Evolutionary conservation across 202 grass and related monocot species (phyloP), one percentile per base, ranked within the genome.

Genomic region (Brachypodium distachyon): DNA sequence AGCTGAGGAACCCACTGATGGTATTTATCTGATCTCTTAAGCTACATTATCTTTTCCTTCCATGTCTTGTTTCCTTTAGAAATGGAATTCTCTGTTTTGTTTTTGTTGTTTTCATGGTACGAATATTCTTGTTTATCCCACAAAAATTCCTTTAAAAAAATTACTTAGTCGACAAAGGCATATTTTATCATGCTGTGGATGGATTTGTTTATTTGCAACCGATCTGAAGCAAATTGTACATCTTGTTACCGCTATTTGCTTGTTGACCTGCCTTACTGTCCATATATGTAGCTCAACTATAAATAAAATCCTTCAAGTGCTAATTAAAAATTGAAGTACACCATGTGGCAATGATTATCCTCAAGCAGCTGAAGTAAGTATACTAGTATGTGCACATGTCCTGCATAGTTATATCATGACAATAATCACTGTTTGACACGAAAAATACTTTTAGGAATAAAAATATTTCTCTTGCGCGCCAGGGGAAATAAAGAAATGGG

Each of bases 1-100:
- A 71, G 91, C 95, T 51, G 95, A 98, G 82, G 91, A 94, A 73
- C 87, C 95, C 76, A 80, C 19, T 6, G 91, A 98, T 90, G 95
- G 95, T 98, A 84, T 67, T 48, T 81, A 12, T 65, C n/a, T n/a
- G n/a, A n/a, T n/a, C 32, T 57, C n/a, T 46, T 53, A 21, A 33
- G 9, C 31, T 47, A 12, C 31, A 2, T 40, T 31, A 22, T 16
- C 38, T 46, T 63, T n/a, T 54, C 23, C 9, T 32, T 67, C 26
- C 61, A 36, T 77, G 23, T 47, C 57, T 47, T 60, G 13, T 26
- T 46, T 42, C 5, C 74, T n/a, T 23, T 57, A 44, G 42, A 55
- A 37, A 62, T 54, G 4, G 28, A 48, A 29, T 67, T 84, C 1
- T 28, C 19, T 81, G 61, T 70, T 50, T 73, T 38, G 10, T 43